phyloP scores from a whole-genome alignment of 164 flowering plant species.

The Platanus orientalis region DNA sequence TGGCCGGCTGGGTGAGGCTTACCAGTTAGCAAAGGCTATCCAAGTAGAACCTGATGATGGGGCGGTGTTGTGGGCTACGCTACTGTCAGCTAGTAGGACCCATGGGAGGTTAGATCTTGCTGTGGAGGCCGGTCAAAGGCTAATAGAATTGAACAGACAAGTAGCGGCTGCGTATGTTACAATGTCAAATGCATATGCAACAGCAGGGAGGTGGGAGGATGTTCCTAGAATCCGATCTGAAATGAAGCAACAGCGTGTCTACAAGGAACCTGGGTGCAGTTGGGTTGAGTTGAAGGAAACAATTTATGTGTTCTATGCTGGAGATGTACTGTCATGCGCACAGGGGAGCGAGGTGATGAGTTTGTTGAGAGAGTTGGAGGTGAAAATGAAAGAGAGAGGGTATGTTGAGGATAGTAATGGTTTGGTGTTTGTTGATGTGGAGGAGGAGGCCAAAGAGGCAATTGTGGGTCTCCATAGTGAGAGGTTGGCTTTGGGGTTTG shows the following conservation, averaged over 20 bases:
- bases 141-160: slow-evolving; percentile 41
- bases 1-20: slow-evolving; percentile 64
- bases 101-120: slow-evolving; percentile 57
- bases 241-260: slow-evolving; percentile 47
- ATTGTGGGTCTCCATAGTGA: slow-evolving; percentile 58
- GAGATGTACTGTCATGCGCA: slow-evolving; percentile 31
- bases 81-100: slow-evolving; percentile 55
- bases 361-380: slow-evolving; percentile 40
- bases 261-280: slow-evolving; percentile 72
- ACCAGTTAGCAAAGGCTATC: slow-evolving; percentile 37
- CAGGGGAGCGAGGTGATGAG: slow-evolving; percentile 30
- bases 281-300: slow-evolving; percentile 55
- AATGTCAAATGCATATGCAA: slow-evolving; percentile 53
- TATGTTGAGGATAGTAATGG: slow-evolving; percentile 37
- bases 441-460: slow-evolving; percentile 54
- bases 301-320: slow-evolving; percentile 43
- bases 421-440: slow-evolving; percentile 52
- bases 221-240: slow-evolving; percentile 28
- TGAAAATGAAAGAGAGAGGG: slow-evolving; percentile 52
- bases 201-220: slow-evolving; percentile 53
- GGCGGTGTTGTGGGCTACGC: slow-evolving; percentile 54
- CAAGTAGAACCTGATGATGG: slow-evolving; percentile 23
- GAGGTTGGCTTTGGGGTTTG: slow-evolving; percentile 62
- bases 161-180: slow-evolving; percentile 49
- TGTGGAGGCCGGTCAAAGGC: slow-evolving; percentile 39